Conservation (phyloP, 345 rosid genomes). For the Microthlaspi erraticum region DNA sequence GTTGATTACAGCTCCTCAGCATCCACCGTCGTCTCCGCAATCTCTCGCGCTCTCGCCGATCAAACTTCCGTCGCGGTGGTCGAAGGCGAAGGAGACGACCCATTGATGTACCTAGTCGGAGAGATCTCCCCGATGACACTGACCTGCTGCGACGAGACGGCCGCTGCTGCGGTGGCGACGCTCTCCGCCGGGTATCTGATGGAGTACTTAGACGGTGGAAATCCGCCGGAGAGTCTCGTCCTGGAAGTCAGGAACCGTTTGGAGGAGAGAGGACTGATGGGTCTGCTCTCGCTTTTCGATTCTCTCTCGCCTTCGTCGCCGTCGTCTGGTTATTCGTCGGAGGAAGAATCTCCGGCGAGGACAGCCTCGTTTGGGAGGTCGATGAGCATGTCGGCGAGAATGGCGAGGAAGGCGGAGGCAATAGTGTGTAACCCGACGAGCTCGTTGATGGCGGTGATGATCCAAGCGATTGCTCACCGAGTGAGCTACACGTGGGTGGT, state of each 20-base stretch:
- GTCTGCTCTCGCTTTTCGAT: conserved; percentile 57
- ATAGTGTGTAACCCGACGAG: conserved; percentile 77
- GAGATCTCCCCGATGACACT: conserved; percentile 81
- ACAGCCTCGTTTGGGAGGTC: conserved; percentile 58
- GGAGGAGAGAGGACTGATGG: conserved; percentile 53
- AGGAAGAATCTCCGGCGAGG: conserved; percentile 59
- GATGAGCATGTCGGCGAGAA: conserved; percentile 67
- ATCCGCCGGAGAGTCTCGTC: conserved; percentile 79
- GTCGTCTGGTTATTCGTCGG: conserved; percentile 51
- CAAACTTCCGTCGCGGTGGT: conserved; percentile 83
- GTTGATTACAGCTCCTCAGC: conserved; percentile 74
- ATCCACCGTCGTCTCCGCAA: conserved; percentile 53
- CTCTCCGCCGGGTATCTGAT: conserved; percentile 80
- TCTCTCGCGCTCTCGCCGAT: conserved; percentile 52
- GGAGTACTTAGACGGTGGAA: conserved; percentile 85
- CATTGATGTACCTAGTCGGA: conserved; percentile 59
- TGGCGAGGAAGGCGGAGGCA: conserved; percentile 80
- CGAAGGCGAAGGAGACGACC: conserved; percentile 57
- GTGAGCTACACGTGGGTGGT: conserved; percentile 86
- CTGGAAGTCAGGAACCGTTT: conserved; percentile 56
- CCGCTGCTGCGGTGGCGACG: conserved; percentile 69
- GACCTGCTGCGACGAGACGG: conserved; percentile 66
- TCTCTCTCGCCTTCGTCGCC: conserved; percentile 32
- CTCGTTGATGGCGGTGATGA: conserved; percentile 88
- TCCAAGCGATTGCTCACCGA: conserved; percentile 84